These are phyloP conservation scores for Sugiyamaella boreocaroliniensis DNA, from an alignment of 805 yeast genomes.

Conservation along the genomic window DNA sequence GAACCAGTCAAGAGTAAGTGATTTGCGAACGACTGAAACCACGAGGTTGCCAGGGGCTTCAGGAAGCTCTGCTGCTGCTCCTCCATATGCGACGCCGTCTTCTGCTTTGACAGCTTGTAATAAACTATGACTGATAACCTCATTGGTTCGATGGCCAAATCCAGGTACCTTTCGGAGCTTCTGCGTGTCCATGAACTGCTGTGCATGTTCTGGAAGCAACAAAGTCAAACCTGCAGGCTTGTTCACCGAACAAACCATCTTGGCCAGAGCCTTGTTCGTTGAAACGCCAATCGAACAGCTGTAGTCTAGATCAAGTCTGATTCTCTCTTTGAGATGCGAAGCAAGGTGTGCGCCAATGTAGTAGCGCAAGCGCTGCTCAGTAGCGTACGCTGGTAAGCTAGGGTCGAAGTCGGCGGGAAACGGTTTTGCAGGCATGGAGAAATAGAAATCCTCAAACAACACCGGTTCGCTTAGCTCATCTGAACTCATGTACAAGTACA, in stretches of 20 bases:
- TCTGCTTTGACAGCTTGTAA: background rate
- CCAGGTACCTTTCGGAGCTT: constrained; percentile 24
- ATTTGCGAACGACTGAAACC: background rate
- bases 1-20: background rate
- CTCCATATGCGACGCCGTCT: background rate
- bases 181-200: constrained; percentile 17
- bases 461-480: constrained; percentile 7
- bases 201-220: constrained; percentile 21
- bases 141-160: constrained; percentile 22
- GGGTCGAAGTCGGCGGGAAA: constrained; percentile 13
- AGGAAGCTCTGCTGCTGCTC: background rate
- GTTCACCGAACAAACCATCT: constrained; percentile 26
- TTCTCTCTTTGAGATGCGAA: constrained; percentile 20
- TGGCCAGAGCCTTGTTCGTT: constrained; percentile 24
- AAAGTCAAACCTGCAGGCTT: constrained; percentile 29
- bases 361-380: constrained; percentile 4
- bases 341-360: constrained; percentile 28
- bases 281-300: constrained; percentile 30
- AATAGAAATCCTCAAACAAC: constrained; percentile 24
- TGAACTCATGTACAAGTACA: constrained; percentile 1
- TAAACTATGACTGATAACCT: background rate
- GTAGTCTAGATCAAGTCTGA: constrained; percentile 23
- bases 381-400: constrained; percentile 3
- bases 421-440: constrained; percentile 22
- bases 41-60: background rate